Base-by-base conservation (phyloP, 2,329 filamentous ascomycete species). In the Penicillium sp. region DNA sequence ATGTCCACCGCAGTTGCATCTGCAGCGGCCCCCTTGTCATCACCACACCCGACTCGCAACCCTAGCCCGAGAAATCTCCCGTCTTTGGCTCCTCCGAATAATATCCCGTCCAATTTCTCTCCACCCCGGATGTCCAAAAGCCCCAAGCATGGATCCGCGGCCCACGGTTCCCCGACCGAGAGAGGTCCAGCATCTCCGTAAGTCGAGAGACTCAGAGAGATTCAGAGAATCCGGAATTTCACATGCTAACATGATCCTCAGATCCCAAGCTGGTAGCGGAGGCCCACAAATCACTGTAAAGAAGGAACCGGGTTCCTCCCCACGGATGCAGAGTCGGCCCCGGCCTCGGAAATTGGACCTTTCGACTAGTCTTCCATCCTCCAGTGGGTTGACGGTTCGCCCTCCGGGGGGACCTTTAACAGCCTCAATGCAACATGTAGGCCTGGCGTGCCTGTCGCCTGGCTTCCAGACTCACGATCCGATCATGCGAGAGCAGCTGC, bases 401-500 rank as follows among this genome's bases (percentile, higher is more conserved):
- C 89, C 91, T 29, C 85, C 89, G 1, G 84, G 81, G 21, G 80
- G 79, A 33, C 84, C 84, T 38, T 80, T 95, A 76, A 94, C 91
- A 9, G 88, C 88, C 25, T 85, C 84, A 42, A 93, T 97, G 71
- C 92, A 96, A 69, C 91, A 97, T 75, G 90, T 97, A 27, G 94
- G 94, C 57, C 83, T 97, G 56, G 93, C 93, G 42, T 99, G 94
- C 70, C 81, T 99, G 55, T 97, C 94, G 2, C 94, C 94, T 0
- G 94, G 94, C 54, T 97, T 99, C 70, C 88, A 95, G 65, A 97
- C 94, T 17, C 90, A 97, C 68, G 92, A 99, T 75, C 93, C 94
- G n/a, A 85, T 89, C 21, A 95, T 97, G 91, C 89, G 94, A 71
- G 91, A 96, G 76, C 93, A 97, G 75, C 80, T 99, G 53, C 92